Evolutionary conservation across 1,139 yeast species (phyloP).

Genomic region (Blastobotrys buckinghamii): DNA sequence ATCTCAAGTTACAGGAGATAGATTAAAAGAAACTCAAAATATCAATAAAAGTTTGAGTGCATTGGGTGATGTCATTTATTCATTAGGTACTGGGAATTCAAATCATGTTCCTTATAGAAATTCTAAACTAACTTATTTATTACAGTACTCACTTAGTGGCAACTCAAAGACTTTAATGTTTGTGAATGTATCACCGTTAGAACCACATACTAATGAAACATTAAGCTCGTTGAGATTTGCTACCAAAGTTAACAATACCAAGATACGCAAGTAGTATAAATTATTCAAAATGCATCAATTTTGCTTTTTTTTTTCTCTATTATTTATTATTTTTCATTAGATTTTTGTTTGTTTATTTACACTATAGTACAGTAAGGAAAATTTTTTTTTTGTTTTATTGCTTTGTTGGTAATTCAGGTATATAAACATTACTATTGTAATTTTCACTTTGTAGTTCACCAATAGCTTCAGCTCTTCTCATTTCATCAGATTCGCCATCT

Average conservation of each 20-base stretch:
- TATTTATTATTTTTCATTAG: background rate
- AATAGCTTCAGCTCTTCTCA: constrained; percentile 18
- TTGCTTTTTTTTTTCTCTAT: background rate
- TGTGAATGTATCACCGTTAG: constrained; percentile 76
- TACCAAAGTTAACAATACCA: constrained; percentile 46
- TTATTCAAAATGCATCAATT: too few species aligned
- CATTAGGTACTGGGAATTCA: constrained; percentile 39
- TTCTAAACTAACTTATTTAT: constrained; percentile 64
- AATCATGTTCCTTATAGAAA: constrained; percentile 52
- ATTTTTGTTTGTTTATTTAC: background rate
- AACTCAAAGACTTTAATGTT: constrained; percentile 89
- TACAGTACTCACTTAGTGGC: constrained; percentile 82
- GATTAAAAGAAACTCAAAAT: constrained; percentile 82
- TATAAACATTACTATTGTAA: constrained; percentile 5
- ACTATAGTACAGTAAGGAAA: background rate
- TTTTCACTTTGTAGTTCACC: constrained; percentile 9
- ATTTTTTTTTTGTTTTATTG: constrained; percentile 6
- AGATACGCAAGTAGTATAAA: constrained; percentile 20
- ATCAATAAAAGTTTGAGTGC: constrained; percentile 86
- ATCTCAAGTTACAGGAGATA: constrained; percentile 64
- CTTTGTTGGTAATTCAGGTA: constrained; percentile 6
- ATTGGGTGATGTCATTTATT: constrained; percentile 83
- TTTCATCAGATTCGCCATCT: constrained; percentile 27
- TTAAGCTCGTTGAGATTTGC: constrained; percentile 86
- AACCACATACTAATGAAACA: constrained; percentile 64